phyloP scores from a whole-genome alignment of 2,329 filamentous ascomycete species.

The Diaporthe sp. region DNA sequence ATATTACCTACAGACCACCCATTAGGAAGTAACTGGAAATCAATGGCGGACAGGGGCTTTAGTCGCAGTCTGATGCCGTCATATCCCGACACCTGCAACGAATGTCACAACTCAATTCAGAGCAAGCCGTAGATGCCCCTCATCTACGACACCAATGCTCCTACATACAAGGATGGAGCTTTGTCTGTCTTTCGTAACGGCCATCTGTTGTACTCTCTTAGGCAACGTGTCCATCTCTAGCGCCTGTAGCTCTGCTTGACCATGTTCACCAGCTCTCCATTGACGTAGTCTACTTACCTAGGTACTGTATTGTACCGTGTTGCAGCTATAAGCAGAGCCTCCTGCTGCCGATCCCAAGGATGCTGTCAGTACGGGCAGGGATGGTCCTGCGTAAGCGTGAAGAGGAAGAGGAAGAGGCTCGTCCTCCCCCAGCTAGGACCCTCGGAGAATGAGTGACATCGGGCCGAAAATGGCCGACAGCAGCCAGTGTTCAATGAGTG shows the following conservation, averaged over 20 bases:
- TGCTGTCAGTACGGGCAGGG: conserved; percentile 3
- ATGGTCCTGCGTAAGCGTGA: background rate
- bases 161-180: background rate
- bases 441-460: background rate
- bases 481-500: background rate
- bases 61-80: conserved; percentile 7
- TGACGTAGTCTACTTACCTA: background rate
- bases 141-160: background rate
- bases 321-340: conserved; percentile 9
- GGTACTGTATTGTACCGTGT: background rate
- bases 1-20: background rate
- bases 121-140: conserved; percentile 3
- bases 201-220: background rate
- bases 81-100: conserved; percentile 12
- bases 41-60: background rate
- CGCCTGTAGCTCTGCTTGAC: background rate
- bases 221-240: background rate
- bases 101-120: conserved; percentile 6
- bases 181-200: background rate
- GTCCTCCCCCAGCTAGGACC: background rate
- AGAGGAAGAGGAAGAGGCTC: background rate
- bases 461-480: conserved; percentile 27
- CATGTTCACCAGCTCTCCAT: background rate
- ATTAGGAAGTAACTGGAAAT: background rate
- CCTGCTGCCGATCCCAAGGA: conserved; percentile 1